Conservation (phyloP, 768 basidiomycete genomes). For the Boletus fagicola region DNA sequence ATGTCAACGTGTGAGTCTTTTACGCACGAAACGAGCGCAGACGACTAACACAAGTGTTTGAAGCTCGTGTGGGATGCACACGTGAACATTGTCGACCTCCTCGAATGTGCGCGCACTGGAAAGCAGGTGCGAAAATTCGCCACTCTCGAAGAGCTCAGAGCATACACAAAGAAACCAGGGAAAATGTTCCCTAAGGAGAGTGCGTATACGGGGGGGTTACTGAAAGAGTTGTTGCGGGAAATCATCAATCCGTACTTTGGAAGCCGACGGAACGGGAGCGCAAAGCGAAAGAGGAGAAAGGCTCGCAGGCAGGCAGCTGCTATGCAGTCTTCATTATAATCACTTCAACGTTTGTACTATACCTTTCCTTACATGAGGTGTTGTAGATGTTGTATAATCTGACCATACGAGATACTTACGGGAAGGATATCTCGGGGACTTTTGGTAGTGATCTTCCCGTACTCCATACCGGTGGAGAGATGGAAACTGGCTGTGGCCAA, state of each 20-base stretch:
- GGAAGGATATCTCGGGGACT: neutral
- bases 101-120: constrained; percentile 19
- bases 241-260: constrained; percentile 20
- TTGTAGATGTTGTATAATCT: neutral
- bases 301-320: constrained; percentile 10
- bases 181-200: constrained; percentile 31
- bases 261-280: constrained; percentile 19
- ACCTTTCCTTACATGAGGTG: too few species aligned
- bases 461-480: neutral
- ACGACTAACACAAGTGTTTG: neutral
- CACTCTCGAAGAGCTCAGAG: constrained; percentile 23
- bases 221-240: constrained; percentile 32
- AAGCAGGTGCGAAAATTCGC: constrained; percentile 23
- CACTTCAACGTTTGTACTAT: neutral
- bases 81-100: constrained; percentile 37
- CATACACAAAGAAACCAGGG: constrained; percentile 20
- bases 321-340: neutral
- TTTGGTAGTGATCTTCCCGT: neutral
- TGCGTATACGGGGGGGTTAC: constrained; percentile 31
- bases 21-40: neutral
- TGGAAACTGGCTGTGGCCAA: too few species aligned
- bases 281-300: constrained; percentile 16
- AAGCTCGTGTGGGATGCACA: constrained; percentile 29
- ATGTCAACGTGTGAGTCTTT: constrained; percentile 18
- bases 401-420: neutral